Percentiles rank a stretch among this genome's conserved stretches.
Conservation (phyloP, 1,284 basidiomycete species). For the Apiotrichum sp. region DNA sequence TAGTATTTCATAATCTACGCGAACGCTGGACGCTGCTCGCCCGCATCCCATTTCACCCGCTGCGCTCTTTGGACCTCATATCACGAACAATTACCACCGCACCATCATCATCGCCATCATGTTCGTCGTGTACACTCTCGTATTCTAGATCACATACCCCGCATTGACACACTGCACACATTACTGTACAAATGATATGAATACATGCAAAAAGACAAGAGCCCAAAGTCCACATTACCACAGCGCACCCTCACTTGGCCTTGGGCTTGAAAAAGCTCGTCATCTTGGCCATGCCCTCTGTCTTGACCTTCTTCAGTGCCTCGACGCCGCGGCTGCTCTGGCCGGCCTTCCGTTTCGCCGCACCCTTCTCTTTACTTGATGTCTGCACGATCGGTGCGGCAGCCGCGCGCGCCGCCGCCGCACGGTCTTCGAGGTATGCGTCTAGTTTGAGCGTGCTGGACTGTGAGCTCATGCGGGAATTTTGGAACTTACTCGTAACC, state of each 20-base stretch:
- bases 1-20: too few species aligned
- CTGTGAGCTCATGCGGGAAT: not conserved
- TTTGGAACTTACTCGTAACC: conserved; percentile 26
- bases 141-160: too few species aligned
- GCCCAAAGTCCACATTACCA: not conserved
- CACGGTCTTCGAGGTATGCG: conserved; percentile 27
- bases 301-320: conserved; percentile 43
- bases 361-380: conserved; percentile 15
- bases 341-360: conserved; percentile 26
- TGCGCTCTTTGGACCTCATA: not conserved
- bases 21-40: too few species aligned
- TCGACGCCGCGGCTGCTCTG: conserved; percentile 34
- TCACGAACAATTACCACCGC: not conserved
- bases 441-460: conserved; percentile 25
- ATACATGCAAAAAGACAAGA: not conserved
- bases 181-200: not conserved
- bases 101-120: not conserved
- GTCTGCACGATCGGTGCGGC: conserved; percentile 17
- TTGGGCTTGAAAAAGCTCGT: conserved; percentile 45
- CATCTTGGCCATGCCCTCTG: conserved; percentile 39
- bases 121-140: too few species aligned
- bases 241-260: conserved; percentile 4
- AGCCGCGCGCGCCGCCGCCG: conserved; percentile 30
- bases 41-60: too few species aligned
- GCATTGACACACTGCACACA: not conserved